Conservation (phyloP, 371 early-diverging fungal genomes). For the Actinomortierella ambigua region DNA sequence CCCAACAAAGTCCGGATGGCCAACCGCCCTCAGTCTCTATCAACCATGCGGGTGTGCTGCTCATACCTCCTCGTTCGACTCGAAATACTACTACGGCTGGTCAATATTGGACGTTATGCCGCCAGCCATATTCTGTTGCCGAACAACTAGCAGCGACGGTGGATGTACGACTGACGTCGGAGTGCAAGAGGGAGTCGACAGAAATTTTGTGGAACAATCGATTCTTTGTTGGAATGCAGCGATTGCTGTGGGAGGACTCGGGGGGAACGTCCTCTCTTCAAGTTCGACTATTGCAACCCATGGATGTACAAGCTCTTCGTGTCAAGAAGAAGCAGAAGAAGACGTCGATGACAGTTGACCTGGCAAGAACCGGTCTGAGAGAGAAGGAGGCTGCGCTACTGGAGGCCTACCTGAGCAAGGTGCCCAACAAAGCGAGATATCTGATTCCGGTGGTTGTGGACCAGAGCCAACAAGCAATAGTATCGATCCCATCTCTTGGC, state of each 20-base stretch:
- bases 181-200: not conserved
- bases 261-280: not conserved
- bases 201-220: conserved; percentile 31
- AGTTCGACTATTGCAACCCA: conserved; percentile 8
- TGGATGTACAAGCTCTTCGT: conserved; percentile 4
- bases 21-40: conserved; percentile 4
- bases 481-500: conserved; percentile 24
- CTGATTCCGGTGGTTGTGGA: conserved; percentile 20
- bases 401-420: conserved; percentile 9
- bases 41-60: conserved; percentile 23
- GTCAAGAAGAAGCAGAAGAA: not conserved
- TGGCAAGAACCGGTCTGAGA: not conserved
- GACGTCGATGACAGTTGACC: not conserved
- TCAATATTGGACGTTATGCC: conserved; percentile 22
- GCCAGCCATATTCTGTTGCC: conserved; percentile 25
- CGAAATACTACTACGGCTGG: conserved; percentile 17
- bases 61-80: conserved; percentile 27
- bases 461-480: not conserved
- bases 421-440: conserved; percentile 17
- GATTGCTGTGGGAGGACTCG: not conserved
- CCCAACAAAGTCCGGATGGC: not conserved
- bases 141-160: conserved; percentile 13
- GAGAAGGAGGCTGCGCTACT: conserved; percentile 4
- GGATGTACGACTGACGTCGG: not conserved
- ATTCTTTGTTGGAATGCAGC: conserved; percentile 13